Base-by-base conservation (phyloP, 2,329 filamentous ascomycete species). In the Rhynchosporium graminicola region DNA sequence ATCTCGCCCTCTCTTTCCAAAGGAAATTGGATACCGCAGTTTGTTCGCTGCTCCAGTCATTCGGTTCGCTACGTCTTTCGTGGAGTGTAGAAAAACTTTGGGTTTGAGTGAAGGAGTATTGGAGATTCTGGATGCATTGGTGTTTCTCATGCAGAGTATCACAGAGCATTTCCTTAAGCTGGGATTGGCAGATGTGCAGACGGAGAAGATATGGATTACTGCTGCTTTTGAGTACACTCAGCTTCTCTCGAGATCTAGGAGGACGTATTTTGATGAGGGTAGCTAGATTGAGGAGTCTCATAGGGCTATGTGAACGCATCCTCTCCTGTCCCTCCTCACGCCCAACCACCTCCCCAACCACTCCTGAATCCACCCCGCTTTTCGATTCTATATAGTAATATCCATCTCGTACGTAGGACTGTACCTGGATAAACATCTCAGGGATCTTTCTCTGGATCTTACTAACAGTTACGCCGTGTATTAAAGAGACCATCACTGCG, bases 101-200 rank as follows among this genome's bases (percentile, higher is more conserved):
- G 73, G 74, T 15, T 69, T 83, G 10, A 78, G 82, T 57, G 73
- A 75, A 0, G 73, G 73, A 56, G 80, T 79, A 0, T 80, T 81
- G 3, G 75, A 78, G 15, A 80, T 84, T 55, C 77, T 84, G 2
- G 82, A 84, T 60, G 78, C 81, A 47, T 77, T 83, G 70, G 77
- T 81, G 4, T 77, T 77, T 26, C 73, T 84, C 2, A 74, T 82
- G 12, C 70, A 75, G n/a, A 70, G 76, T 3, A 77, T 82, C 0
- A 66, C 80, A 9, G 52, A 42, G 43, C 43, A 38, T n/a, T 56
- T 56, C 43, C 52, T 56, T 12, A 52, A 46, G 5, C 33, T 28
- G 12, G 33, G 29, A 5, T n/a, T 29, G 6, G 47, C 51, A 29
- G 26, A 38, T 10, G 28, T 33, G 8, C 42, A 52, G 15, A 63